Evolutionary conservation across 2,329 filamentous ascomycete genomes (phyloP).

Genomic region (Whalleya microplaca): DNA sequence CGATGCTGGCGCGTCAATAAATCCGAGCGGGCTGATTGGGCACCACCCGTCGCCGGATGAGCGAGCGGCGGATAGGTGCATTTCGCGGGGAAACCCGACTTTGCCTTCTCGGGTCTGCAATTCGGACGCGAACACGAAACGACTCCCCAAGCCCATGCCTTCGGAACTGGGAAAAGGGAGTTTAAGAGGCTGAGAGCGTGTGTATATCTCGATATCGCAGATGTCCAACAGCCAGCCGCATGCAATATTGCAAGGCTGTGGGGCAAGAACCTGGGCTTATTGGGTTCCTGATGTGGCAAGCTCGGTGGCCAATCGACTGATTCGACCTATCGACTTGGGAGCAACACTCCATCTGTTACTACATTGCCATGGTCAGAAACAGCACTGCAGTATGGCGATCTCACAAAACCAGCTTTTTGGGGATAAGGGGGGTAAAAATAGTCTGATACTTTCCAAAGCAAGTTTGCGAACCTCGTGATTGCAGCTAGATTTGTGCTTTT

Average conservation of each 20-base stretch:
- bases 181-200: slow-evolving; percentile 1
- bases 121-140: slow-evolving; percentile 7
- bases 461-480: slow-evolving; percentile 22
- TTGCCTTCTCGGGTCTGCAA: slow-evolving; percentile 21
- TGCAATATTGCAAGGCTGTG: slow-evolving; percentile 9
- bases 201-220: slow-evolving; percentile 6
- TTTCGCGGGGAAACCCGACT: slow-evolving; percentile 10
- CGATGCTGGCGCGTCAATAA: slow-evolving; percentile 10
- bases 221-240: neutral
- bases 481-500: slow-evolving; percentile 10
- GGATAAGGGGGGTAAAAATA: slow-evolving; percentile 21
- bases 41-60: slow-evolving; percentile 1
- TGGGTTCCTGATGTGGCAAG: slow-evolving; percentile 2
- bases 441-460: slow-evolving; percentile 16
- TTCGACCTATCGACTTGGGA: neutral
- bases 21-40: slow-evolving; percentile 11
- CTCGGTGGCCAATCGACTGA: neutral
- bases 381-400: slow-evolving; percentile 18
- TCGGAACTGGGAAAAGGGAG: neutral
- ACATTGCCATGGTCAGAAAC: slow-evolving; percentile 8
- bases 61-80: slow-evolving; percentile 18
- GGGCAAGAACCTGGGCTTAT: slow-evolving; percentile 1
- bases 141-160: slow-evolving; percentile 1
- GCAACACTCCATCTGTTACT: slow-evolving; percentile 1
- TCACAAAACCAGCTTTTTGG: slow-evolving; percentile 12